phyloP scores from a whole-genome alignment of 371 early-diverging fungal genomes.

The Ecytonucleospora hepatopenaei region DNA sequence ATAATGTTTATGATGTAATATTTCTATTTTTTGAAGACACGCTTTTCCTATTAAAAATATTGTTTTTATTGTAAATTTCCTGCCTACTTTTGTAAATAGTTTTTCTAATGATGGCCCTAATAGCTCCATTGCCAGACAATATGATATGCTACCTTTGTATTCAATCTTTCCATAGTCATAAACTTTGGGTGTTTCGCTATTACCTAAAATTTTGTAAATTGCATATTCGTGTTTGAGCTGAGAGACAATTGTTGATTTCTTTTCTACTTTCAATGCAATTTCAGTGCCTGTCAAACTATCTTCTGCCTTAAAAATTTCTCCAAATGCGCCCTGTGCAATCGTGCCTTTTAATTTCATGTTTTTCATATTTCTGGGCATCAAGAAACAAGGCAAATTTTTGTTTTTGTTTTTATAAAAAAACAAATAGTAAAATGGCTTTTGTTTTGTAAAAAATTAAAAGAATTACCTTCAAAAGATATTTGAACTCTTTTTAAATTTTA shows the following conservation, averaged over 20 bases:
- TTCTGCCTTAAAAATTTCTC: conserved; percentile 82
- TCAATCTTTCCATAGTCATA: conserved; percentile 57
- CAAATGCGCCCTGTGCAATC: conserved; percentile 95
- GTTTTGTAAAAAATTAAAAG: background rate
- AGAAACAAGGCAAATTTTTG: background rate
- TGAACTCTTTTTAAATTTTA: background rate
- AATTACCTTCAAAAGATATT: background rate
- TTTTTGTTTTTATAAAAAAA: background rate
- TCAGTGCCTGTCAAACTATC: conserved; percentile 52
- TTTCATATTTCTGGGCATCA: conserved; percentile 44
- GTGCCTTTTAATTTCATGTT: conserved; percentile 81
- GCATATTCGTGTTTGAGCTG: conserved; percentile 60
- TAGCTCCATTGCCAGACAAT: conserved; percentile 78
- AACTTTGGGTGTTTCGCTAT: conserved; percentile 50
- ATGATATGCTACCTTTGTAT: conserved; percentile 47
- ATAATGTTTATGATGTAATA: conserved; percentile 81
- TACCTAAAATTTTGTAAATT: conserved; percentile 58
- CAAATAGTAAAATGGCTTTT: background rate
- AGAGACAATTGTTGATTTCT: conserved; percentile 43
- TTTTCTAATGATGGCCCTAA: conserved; percentile 93
- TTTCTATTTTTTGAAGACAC: conserved; percentile 88
- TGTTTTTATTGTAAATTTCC: conserved; percentile 90
- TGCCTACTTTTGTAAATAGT: conserved; percentile 86
- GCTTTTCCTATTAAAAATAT: conserved; percentile 89
- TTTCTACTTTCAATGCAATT: conserved; percentile 63